phyloP scores from a whole-genome alignment of 805 yeast species.

The Suhomyces tanzawaensis region DNA sequence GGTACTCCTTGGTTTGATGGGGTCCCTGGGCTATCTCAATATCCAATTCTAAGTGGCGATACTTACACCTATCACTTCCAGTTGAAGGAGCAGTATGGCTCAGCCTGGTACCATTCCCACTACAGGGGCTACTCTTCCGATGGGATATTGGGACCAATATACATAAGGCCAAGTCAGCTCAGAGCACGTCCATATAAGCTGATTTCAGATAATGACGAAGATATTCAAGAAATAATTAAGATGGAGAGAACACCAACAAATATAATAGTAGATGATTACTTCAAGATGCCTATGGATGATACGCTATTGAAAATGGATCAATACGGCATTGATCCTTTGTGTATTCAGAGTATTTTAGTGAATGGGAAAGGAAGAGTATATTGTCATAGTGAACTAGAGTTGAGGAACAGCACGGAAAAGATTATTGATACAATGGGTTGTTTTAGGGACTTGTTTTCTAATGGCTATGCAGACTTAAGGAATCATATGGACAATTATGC shows the following conservation, averaged over 20 bases:
- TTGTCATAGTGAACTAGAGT: conserved; percentile 16
- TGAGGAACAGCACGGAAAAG: conserved; percentile 5
- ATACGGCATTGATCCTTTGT: conserved; percentile 33
- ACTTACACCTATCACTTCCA: conserved; percentile 43
- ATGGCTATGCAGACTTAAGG: conserved; percentile 12
- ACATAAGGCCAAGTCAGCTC: conserved; percentile 35
- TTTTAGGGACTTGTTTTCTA: conserved; percentile 12
- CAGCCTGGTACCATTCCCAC: conserved; percentile 59
- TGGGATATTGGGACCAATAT: conserved; percentile 48
- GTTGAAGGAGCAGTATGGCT: conserved; percentile 41
- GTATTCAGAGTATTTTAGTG: conserved; percentile 27
- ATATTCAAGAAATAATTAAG: conserved; percentile 23
- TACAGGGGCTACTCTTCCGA: conserved; percentile 45
- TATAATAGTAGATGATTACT: conserved; percentile 40
- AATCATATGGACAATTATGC: conserved; percentile 15
- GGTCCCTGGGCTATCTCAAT: conserved; percentile 48
- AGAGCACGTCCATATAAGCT: conserved; percentile 33
- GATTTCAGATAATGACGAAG: conserved; percentile 19
- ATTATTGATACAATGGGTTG: conserved; percentile 23
- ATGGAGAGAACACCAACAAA: conserved; percentile 24
- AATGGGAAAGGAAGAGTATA: conserved; percentile 30
- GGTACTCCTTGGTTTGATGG: conserved; percentile 52
- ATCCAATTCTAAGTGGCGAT: conserved; percentile 46
- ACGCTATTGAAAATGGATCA: conserved; percentile 33
- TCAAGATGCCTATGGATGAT: conserved; percentile 32